These are phyloP conservation scores for Amanita brunnescens DNA, from an alignment of 768 basidiomycete genomes.

Conservation along the genomic window DNA sequence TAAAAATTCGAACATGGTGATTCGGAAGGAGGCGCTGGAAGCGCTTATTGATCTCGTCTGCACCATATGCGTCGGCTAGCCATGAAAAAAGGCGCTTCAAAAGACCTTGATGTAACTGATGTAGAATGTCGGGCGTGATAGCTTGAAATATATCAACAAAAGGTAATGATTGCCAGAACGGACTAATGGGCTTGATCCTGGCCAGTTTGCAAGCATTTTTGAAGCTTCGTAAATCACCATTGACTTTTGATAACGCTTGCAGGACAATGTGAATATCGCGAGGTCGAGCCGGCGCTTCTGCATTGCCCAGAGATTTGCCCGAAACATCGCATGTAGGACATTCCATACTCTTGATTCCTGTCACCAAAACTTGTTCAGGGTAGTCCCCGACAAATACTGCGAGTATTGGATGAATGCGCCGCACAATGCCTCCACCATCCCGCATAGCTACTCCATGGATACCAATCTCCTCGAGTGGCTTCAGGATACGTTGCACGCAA, in stretches of 20 bases:
- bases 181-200: slow-evolving; percentile 12
- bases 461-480: neutral
- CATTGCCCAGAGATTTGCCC: neutral
- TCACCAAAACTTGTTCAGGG: slow-evolving; percentile 15
- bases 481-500: neutral
- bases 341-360: slow-evolving; percentile 10
- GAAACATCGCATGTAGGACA: slow-evolving; percentile 9
- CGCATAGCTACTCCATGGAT: neutral
- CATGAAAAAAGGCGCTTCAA: slow-evolving; percentile 30
- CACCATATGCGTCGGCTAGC: slow-evolving; percentile 20
- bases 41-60: neutral
- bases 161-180: slow-evolving; percentile 22
- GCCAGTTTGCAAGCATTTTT: neutral
- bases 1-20: slow-evolving; percentile 16
- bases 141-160: slow-evolving; percentile 23
- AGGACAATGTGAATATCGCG: neutral
- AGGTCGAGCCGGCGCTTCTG: neutral
- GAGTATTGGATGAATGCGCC: neutral
- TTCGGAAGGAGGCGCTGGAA: slow-evolving; percentile 16
- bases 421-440: neutral
- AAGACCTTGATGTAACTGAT: slow-evolving; percentile 29
- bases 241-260: neutral
- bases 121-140: slow-evolving; percentile 26
- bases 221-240: neutral
- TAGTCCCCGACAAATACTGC: slow-evolving; percentile 11